A percentile compares a stretch with the other conserved stretches of the same genome.
Conservation (phyloP, 2,329 filamentous ascomycete genomes). For the Ilyonectria destructans region DNA sequence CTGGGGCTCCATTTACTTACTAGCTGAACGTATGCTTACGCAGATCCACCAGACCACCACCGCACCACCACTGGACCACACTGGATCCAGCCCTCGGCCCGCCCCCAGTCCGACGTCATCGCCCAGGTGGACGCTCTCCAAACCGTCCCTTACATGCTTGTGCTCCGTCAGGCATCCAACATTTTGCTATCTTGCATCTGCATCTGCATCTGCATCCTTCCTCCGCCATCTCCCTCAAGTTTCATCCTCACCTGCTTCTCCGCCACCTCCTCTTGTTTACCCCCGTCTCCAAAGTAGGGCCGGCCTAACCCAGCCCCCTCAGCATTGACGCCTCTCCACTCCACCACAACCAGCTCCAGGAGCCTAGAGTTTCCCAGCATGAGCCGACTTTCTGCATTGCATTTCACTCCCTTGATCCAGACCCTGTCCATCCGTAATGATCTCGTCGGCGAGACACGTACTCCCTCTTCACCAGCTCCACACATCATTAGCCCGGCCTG, state of each 20-base stretch:
- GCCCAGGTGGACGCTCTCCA: neutral
- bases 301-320: neutral
- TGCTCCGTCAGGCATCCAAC: constrained; percentile 21
- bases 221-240: neutral
- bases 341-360: constrained; percentile 13
- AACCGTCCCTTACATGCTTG: constrained; percentile 13
- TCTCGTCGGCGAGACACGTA: constrained; percentile 13
- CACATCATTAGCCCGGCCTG: neutral
- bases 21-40: neutral
- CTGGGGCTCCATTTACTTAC: neutral
- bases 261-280: neutral
- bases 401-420: constrained; percentile 8
- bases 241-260: neutral
- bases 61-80: neutral
- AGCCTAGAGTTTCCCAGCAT: constrained; percentile 14
- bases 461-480: constrained; percentile 1
- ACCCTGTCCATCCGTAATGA: neutral
- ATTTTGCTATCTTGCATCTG: neutral
- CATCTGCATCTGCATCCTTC: neutral
- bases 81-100: neutral
- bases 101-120: constrained; percentile 13
- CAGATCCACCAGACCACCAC: constrained; percentile 6
- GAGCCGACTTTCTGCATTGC: neutral
- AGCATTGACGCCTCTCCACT: constrained; percentile 8
- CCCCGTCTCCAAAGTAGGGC: neutral